phyloP scores from a whole-genome alignment of 208 protist species.

The Phytomonas sp. region DNA sequence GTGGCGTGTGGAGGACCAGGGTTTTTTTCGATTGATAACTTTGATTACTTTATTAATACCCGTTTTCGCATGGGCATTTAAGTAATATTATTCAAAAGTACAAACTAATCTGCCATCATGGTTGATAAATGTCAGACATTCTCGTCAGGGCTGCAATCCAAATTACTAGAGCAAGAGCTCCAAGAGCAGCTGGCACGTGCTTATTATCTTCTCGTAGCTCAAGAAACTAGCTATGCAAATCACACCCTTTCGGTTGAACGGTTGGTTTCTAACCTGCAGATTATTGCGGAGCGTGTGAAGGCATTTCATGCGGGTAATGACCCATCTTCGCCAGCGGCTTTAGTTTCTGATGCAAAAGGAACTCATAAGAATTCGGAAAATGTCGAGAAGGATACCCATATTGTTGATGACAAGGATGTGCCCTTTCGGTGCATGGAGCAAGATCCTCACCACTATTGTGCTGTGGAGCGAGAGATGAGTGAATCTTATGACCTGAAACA shows the following conservation, averaged over 20 bases:
- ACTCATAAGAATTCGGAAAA: neutral
- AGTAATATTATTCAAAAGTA: neutral
- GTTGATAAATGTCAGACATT: neutral
- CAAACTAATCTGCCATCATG: neutral
- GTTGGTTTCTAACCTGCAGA: slow-evolving; percentile 12
- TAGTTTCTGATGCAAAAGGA: neutral
- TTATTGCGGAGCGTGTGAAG: slow-evolving; percentile 14
- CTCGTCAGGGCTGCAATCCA: neutral
- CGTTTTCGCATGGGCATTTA: neutral
- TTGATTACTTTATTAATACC: neutral
- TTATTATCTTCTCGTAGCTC: slow-evolving; percentile 13
- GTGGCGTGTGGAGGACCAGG: no score
- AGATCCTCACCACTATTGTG: neutral
- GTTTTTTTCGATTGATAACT: no score
- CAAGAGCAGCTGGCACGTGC: slow-evolving; percentile 16
- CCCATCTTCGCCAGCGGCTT: neutral
- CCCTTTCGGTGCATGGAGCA: neutral
- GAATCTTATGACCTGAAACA: neutral
- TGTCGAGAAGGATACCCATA: neutral
- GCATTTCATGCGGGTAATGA: neutral
- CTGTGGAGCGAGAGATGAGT: neutral
- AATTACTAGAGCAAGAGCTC: slow-evolving; percentile 15
- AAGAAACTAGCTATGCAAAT: slow-evolving; percentile 8
- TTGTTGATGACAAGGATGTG: neutral
- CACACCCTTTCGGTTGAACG: slow-evolving; percentile 9